Evolutionary conservation across 108 stramenopile genomes (phyloP).

Genomic region (Cyclotella atomus): DNA sequence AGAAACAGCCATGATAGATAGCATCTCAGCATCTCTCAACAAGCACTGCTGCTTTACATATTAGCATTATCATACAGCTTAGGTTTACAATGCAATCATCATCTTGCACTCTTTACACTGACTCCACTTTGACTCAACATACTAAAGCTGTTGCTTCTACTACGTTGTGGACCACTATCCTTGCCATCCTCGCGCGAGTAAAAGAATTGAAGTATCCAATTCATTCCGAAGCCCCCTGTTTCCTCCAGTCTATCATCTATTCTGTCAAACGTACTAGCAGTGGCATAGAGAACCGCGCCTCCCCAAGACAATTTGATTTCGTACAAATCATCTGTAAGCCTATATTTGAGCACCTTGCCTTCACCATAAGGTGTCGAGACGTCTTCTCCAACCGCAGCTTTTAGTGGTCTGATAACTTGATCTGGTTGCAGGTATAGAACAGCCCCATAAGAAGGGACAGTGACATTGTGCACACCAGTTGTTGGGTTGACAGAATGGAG

Average conservation of each 20-base stretch:
- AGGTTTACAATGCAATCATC: too few relatives aligned
- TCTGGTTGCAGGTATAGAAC: slow-evolving; percentile 90
- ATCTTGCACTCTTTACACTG: slow-evolving; percentile 35
- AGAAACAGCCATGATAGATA: too few relatives aligned
- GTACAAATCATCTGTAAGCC: slow-evolving; percentile 65
- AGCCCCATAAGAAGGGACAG: slow-evolving; percentile 65
- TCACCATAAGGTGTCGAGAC: slow-evolving; percentile 88
- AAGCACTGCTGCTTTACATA: too few relatives aligned
- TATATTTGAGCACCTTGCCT: slow-evolving; percentile 74
- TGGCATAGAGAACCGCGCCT: slow-evolving; percentile 72
- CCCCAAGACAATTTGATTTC: slow-evolving; percentile 77
- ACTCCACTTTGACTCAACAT: slow-evolving; percentile 51
- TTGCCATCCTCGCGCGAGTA: slow-evolving; percentile 55
- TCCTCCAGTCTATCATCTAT: slow-evolving; percentile 77
- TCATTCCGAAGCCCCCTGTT: slow-evolving; percentile 79
- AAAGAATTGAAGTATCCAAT: slow-evolving; percentile 81
- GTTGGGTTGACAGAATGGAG: slow-evolving; percentile 88
- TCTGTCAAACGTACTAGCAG: slow-evolving; percentile 82
- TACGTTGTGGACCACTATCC: slow-evolving; percentile 50
- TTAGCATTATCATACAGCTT: too few relatives aligned
- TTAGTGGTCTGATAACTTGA: slow-evolving; percentile 74
- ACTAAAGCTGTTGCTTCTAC: slow-evolving; percentile 83
- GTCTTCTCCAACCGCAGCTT: slow-evolving; percentile 88
- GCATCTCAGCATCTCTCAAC: too few relatives aligned
- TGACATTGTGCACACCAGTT: slow-evolving; percentile 90